Base-by-base conservation (phyloP, 129 eudicot species). In the Glebionis coronaria region DNA sequence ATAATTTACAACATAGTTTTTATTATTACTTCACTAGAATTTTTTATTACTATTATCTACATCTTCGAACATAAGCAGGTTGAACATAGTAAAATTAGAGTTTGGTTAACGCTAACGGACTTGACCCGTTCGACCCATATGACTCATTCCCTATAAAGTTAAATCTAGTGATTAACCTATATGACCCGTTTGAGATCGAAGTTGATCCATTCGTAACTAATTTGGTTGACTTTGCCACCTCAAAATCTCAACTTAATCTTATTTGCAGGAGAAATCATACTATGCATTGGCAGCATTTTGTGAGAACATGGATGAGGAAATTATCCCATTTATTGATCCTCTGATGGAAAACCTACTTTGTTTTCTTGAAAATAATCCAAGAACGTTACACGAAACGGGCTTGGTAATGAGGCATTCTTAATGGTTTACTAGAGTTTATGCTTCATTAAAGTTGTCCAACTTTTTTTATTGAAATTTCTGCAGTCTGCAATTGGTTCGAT, bases 401-500 rank as follows among this genome's bases (percentile, higher is more conserved):
- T 88, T 92, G 98, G 98, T 92, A 80, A 69, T 74, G 20, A 15
- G 15, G 23, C 50, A 50, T 65, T 9, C 55, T 69, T 46, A 44
- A 61, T 69, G 35, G 50, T 69, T 56, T 52, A 64, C 51, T 73
- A 72, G 58, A 51, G 42, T 28, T 66, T 50, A 65, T 64, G 29
- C 3, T 12, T 23, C 9, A 57, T 25, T 42, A 49, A n/a, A 54
- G 42, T 55, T 28, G 28, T 65, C 23, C 64, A 78, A 16, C 38
- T 65, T 55, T 21, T 53, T 28, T 35, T 63, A 55, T 7, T 35
- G 42, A 35, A 19, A 65, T 42, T 70, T 58, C 47, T 86, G 69
- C 73, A 92, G 98, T 92, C 98, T 71, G 98, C 96, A 49, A 92
- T 92, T 47, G 84, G 95, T 67, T 92, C 98, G 12, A 85, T 92